These are phyloP conservation scores for Arthrobotrys conoides DNA, from an alignment of 2,329 filamentous ascomycete species.

Conservation along the genomic window DNA sequence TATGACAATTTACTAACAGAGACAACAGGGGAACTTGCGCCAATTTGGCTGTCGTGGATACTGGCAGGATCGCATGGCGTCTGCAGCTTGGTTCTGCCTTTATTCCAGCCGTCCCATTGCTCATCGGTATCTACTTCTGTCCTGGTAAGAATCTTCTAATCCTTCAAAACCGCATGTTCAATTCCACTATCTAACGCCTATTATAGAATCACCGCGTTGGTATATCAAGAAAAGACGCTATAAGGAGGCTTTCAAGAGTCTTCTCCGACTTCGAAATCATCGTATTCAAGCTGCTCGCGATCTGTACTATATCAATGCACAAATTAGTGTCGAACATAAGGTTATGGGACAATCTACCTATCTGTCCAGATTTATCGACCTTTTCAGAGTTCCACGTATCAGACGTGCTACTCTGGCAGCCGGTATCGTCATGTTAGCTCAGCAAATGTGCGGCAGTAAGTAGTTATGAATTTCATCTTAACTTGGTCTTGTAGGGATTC, in stretches of 20 bases:
- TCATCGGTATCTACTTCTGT: conserved; percentile 74
- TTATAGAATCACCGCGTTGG: conserved; percentile 70
- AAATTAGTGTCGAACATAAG: conserved; percentile 69
- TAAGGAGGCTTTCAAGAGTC: conserved; percentile 73
- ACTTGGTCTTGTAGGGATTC: neutral
- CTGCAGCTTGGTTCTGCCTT: conserved; percentile 77
- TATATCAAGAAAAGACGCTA: conserved; percentile 77
- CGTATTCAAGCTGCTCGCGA: conserved; percentile 75
- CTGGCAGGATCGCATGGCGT: conserved; percentile 75
- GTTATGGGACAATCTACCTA: conserved; percentile 71
- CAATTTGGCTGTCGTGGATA: conserved; percentile 77
- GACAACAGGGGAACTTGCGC: conserved; percentile 71
- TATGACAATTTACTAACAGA: neutral
- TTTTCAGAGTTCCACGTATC: conserved; percentile 79
- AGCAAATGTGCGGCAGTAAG: conserved; percentile 73
- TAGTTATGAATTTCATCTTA: conserved; percentile 70
- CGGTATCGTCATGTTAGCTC: conserved; percentile 81
- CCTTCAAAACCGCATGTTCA: neutral
- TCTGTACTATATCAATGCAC: conserved; percentile 74
- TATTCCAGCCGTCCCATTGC: conserved; percentile 75
- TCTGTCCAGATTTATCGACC: conserved; percentile 74
- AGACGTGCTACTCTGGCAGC: conserved; percentile 82
- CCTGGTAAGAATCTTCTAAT: conserved; percentile 65
- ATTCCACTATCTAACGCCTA: conserved; percentile 23
- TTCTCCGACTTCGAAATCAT: conserved; percentile 73